Percentiles rank a stretch among this genome's conserved stretches.
Evolutionary conservation across 257 asterid genomes (phyloP).

Genomic region (Solanum rostratum): DNA sequence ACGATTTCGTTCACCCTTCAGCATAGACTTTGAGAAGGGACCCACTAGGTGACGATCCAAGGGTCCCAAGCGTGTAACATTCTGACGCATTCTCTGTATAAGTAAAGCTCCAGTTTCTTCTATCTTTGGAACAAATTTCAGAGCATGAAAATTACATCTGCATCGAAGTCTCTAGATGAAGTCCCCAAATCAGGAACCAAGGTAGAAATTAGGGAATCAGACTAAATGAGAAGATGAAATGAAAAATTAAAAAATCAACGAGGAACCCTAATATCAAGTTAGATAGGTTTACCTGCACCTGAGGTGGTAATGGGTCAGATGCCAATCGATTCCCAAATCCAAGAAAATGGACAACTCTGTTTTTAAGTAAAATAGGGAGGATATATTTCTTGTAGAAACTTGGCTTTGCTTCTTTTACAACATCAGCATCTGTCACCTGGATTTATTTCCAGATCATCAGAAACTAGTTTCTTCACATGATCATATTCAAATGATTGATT

Average conservation of each 20-base stretch:
- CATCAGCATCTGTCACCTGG: conserved; percentile 77
- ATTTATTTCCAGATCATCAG: background rate
- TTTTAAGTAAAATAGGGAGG: conserved; percentile 78
- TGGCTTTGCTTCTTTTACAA: conserved; percentile 92
- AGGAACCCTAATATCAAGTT: background rate
- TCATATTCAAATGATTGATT: background rate
- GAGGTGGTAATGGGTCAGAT: conserved; percentile 80
- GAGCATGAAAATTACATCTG: conserved; percentile 95
- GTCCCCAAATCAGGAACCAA: conserved; percentile 63
- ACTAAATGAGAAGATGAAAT: background rate
- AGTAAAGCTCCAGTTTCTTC: conserved; percentile 87
- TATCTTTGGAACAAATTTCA: conserved; percentile 84
- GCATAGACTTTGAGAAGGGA: conserved; percentile 40
- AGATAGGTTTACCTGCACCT: conserved; percentile 55
- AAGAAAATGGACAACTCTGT: conserved; percentile 81
- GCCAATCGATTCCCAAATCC: conserved; percentile 99
- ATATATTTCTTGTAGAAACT: conserved; percentile 74
- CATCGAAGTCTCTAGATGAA: conserved; percentile 98
- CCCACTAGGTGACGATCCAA: conserved; percentile 89
- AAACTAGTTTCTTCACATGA: background rate
- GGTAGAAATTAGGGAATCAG: conserved; percentile 4
- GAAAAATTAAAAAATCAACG: conserved; percentile 4
- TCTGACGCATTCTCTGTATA: conserved; percentile 81
- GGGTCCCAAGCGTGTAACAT: conserved; percentile 56
- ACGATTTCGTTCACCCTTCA: conserved; percentile 38